Conservation (phyloP, 257 asterid genomes). For the Primulina tabacum region DNA sequence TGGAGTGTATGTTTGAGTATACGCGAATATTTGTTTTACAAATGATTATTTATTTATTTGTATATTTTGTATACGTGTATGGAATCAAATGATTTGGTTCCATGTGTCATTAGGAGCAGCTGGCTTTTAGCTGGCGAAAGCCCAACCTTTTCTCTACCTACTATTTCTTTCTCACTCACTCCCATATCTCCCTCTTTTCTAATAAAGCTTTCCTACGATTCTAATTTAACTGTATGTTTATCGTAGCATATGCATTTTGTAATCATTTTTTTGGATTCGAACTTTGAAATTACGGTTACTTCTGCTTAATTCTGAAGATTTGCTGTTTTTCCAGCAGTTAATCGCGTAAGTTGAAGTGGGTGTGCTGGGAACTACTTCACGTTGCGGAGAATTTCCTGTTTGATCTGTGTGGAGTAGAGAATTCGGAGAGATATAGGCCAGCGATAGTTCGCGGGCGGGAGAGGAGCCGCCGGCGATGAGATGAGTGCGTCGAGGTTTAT, state of each 20-base stretch:
- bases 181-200: neutral
- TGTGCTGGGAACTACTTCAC: slow-evolving; percentile 21
- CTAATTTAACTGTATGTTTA: slow-evolving; percentile 22
- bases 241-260: slow-evolving; percentile 31
- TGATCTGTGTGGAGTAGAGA: neutral
- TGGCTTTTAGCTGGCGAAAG: slow-evolving; percentile 38
- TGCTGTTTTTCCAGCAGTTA: slow-evolving; percentile 13
- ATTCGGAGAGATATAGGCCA: slow-evolving; percentile 15
- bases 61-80: too few relatives aligned
- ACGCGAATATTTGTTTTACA: too few relatives aligned
- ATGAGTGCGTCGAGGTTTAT: slow-evolving; percentile 82
- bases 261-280: slow-evolving; percentile 15
- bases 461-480: slow-evolving; percentile 36
- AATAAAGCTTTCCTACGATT: neutral
- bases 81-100: neutral
- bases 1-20: too few relatives aligned
- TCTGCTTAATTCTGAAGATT: slow-evolving; percentile 27
- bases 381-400: slow-evolving; percentile 16
- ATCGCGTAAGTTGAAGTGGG: slow-evolving; percentile 30
- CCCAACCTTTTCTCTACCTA: neutral
- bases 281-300: slow-evolving; percentile 23
- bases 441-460: slow-evolving; percentile 25
- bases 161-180: slow-evolving; percentile 14
- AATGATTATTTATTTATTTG: too few relatives aligned
- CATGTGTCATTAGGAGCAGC: slow-evolving; percentile 3